Evolutionary conservation across 164 flowering plant species (phyloP).

Genomic region (Euptelea pleiosperma): DNA sequence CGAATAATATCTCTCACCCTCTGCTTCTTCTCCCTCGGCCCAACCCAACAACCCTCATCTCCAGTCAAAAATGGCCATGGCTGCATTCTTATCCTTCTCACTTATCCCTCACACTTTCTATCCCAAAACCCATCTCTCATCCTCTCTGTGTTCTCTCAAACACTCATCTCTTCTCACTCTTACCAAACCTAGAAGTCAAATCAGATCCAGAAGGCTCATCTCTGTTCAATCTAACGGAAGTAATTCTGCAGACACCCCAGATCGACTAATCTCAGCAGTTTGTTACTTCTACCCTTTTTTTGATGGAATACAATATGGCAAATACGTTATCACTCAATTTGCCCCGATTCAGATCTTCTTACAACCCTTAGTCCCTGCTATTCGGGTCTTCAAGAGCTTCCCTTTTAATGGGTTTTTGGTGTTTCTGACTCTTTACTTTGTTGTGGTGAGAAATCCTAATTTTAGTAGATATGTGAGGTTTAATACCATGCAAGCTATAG

Average conservation of each 20-base stretch:
- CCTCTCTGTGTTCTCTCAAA: slow-evolving; percentile 20
- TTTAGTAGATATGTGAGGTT: slow-evolving; percentile 95
- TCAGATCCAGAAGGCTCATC: slow-evolving; percentile 2
- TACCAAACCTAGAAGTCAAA: slow-evolving; percentile 13
- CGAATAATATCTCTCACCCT: too few species aligned
- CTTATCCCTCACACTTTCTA: not conserved
- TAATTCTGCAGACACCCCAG: slow-evolving; percentile 53
- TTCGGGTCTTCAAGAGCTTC: slow-evolving; percentile 76
- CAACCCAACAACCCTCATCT: not conserved
- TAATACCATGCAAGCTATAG: slow-evolving; percentile 95
- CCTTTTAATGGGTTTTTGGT: slow-evolving; percentile 88
- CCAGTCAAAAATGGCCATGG: slow-evolving; percentile 8
- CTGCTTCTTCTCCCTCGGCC: too few species aligned
- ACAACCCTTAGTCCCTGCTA: slow-evolving; percentile 79
- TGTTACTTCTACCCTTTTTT: slow-evolving; percentile 95
- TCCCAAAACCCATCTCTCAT: slow-evolving; percentile 25
- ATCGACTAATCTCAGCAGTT: slow-evolving; percentile 79
- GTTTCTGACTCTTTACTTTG: slow-evolving; percentile 80
- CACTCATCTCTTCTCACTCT: slow-evolving; percentile 14
- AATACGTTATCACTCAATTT: slow-evolving; percentile 74
- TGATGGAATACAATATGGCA: slow-evolving; percentile 89
- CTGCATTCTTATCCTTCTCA: slow-evolving; percentile 13
- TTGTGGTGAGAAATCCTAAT: slow-evolving; percentile 74
- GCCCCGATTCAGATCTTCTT: slow-evolving; percentile 59
- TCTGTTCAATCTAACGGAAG: slow-evolving; percentile 36